Conservation (phyloP, 768 basidiomycete genomes). For the Kwoniella bestiolae region DNA sequence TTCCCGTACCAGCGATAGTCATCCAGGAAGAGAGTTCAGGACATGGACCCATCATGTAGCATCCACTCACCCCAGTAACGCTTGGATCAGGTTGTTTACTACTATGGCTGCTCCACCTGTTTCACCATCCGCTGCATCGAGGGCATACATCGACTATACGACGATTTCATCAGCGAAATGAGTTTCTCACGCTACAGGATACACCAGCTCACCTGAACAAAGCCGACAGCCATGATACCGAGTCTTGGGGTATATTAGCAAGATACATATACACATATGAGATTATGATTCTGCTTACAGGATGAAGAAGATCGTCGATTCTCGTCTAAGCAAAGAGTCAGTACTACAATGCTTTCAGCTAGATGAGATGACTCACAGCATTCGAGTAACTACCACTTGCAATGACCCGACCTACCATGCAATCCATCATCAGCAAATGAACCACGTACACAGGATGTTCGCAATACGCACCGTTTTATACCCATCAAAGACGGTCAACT, state of each 20-base stretch:
- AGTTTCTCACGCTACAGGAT: no score
- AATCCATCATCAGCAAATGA: conserved; percentile 63
- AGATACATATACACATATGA: conserved; percentile 7
- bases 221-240: conserved; percentile 80
- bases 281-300: conserved; percentile 59
- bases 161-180: no score
- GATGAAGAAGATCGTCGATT: conserved; percentile 89
- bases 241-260: conserved; percentile 55
- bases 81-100: conserved; percentile 74
- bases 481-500: conserved; percentile 56
- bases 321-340: conserved; percentile 60
- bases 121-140: conserved; percentile 86
- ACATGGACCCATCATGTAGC: no score
- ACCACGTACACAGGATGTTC: not conserved
- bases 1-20: no score
- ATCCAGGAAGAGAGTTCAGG: no score
- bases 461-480: conserved; percentile 29
- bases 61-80: conserved; percentile 75
- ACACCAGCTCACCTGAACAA: conserved; percentile 58
- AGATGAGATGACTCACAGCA: conserved; percentile 62
- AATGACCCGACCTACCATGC: conserved; percentile 77
- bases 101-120: conserved; percentile 65
- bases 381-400: conserved; percentile 90
- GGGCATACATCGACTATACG: conserved; percentile 84
- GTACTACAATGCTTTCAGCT: not conserved